These are phyloP conservation scores for Sugiyamaella novakii DNA, from an alignment of 1,139 yeast species.

Conservation along the genomic window DNA sequence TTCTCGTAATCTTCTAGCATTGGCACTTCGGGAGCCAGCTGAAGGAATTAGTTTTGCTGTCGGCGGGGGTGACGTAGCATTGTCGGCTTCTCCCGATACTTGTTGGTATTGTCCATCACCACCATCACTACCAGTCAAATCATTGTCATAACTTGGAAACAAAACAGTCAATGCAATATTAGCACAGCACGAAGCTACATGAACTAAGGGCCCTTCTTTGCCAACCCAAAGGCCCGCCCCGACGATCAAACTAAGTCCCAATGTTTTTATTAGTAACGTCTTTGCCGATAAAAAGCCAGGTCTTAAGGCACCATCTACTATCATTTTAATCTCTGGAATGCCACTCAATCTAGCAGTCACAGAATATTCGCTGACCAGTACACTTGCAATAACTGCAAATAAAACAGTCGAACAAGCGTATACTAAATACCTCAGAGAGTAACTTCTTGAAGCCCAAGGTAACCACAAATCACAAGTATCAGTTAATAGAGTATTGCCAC, in stretches of 20 bases:
- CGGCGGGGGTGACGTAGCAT: background rate
- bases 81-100: background rate
- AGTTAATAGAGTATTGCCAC: conserved; percentile 30
- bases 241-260: conserved; percentile 64
- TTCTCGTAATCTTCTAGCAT: conserved; percentile 46
- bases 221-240: conserved; percentile 91
- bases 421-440: conserved; percentile 42
- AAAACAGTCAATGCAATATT: conserved; percentile 43
- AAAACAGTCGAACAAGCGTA: conserved; percentile 43
- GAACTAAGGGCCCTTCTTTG: conserved; percentile 92
- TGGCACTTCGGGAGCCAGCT: conserved; percentile 7
- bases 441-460: conserved; percentile 46
- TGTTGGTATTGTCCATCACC: background rate
- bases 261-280: conserved; percentile 53
- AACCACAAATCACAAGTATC: conserved; percentile 46
- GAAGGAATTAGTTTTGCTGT: background rate
- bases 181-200: conserved; percentile 74
- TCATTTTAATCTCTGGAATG: conserved; percentile 66
- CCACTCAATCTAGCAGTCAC: conserved; percentile 63
- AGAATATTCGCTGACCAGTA: conserved; percentile 44
- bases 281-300: conserved; percentile 51
- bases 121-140: background rate
- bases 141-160: conserved; percentile 18
- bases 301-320: conserved; percentile 61
- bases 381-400: conserved; percentile 42